Evolutionary conservation across 805 yeast species (phyloP).

Genomic region (Pichia exigua): DNA sequence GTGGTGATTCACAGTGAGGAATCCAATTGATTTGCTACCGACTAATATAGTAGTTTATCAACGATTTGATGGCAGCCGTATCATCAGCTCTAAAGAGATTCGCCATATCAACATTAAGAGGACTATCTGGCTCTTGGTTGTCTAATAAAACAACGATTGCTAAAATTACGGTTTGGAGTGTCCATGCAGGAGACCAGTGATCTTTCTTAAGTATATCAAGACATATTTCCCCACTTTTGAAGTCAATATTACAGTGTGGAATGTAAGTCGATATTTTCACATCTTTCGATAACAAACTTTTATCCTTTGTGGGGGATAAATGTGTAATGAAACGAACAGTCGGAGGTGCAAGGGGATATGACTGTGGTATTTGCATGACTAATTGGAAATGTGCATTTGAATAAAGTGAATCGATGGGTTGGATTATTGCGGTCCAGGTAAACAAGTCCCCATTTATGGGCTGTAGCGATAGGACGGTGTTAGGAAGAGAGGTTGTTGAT

Average conservation of each 20-base stretch:
- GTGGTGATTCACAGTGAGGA: too few relatives aligned
- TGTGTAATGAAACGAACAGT: conserved; percentile 32
- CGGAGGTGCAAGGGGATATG: conserved; percentile 59
- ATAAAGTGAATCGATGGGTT: conserved; percentile 48
- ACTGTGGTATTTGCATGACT: conserved; percentile 34
- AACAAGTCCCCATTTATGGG: conserved; percentile 2
- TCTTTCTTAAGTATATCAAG: conserved; percentile 47
- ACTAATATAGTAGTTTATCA: conserved; percentile 34
- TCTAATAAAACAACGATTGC: conserved; percentile 52
- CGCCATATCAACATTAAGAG: conserved; percentile 64
- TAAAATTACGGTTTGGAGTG: conserved; percentile 43
- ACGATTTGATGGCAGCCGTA: conserved; percentile 32
- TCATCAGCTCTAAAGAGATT: conserved; percentile 47
- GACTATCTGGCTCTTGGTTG: conserved; percentile 66
- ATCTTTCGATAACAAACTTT: not conserved
- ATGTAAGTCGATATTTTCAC: conserved; percentile 19
- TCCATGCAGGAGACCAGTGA: conserved; percentile 74
- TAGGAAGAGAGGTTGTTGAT: conserved; percentile 21
- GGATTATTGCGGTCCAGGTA: conserved; percentile 44
- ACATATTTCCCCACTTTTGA: conserved; percentile 60
- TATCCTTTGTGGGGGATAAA: not conserved
- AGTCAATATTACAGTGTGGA: conserved; percentile 45
- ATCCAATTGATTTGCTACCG: not conserved
- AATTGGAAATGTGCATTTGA: conserved; percentile 46
- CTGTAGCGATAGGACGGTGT: not conserved